These are phyloP conservation scores for Rhodosorus marinus DNA, from an alignment of 23 red algal species.

Conservation along the genomic window DNA sequence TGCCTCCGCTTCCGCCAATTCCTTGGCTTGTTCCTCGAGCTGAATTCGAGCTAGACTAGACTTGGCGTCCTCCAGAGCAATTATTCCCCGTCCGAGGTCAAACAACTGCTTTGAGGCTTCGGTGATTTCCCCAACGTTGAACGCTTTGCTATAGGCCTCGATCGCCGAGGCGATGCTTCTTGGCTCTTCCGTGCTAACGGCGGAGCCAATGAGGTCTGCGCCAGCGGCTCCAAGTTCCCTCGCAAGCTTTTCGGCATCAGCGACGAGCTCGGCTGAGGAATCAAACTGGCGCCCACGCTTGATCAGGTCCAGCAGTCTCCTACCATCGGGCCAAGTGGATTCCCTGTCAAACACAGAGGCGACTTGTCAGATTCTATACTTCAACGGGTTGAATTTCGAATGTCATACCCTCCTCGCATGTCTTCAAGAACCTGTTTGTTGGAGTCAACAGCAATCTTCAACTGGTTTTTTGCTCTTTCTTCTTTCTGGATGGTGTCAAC, in stretches of 20 bases:
- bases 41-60: too few species aligned
- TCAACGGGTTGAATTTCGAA: neutral
- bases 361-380: neutral
- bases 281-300: constrained; percentile 29
- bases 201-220: constrained; percentile 2
- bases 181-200: constrained; percentile 8
- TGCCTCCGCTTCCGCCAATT: too few species aligned
- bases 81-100: too few species aligned
- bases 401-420: neutral
- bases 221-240: constrained; percentile 7
- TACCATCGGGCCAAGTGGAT: constrained; percentile 39
- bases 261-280: constrained; percentile 2
- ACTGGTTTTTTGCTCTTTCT: neutral
- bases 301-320: constrained; percentile 31
- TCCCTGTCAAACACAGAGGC: neutral
- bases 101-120: too few species aligned
- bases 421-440: neutral
- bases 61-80: too few species aligned
- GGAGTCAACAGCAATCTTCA: constrained; percentile 4
- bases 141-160: constrained; percentile 19
- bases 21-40: too few species aligned
- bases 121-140: too few species aligned
- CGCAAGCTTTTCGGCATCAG: constrained; percentile 4
- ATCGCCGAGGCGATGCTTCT: constrained; percentile 28
- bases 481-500: constrained; percentile 19